phyloP scores from a whole-genome alignment of 2,329 filamentous ascomycete species.

The Thelonectria rubi region DNA sequence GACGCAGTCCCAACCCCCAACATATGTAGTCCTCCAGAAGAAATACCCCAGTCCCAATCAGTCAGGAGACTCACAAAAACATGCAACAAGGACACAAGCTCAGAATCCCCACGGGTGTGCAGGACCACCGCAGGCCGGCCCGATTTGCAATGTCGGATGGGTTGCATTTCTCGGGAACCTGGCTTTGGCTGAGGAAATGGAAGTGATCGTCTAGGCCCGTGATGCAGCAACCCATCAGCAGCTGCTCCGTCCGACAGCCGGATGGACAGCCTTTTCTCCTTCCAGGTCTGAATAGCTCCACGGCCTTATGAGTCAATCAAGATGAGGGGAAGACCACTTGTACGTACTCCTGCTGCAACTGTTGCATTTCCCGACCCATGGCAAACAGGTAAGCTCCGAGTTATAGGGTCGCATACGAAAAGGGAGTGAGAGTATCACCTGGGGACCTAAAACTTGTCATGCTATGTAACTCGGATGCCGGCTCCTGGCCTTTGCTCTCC shows the following conservation, averaged over 20 bases:
- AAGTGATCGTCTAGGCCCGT: neutral
- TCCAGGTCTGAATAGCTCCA: neutral
- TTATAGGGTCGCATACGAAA: neutral
- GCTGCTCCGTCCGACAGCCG: slow-evolving; percentile 7
- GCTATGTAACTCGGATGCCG: neutral
- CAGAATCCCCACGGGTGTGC: neutral
- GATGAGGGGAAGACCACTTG: neutral
- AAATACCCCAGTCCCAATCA: neutral
- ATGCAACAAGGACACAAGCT: neutral
- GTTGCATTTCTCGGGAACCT: slow-evolving; percentile 1
- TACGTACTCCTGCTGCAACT: neutral
- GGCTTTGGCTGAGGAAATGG: neutral
- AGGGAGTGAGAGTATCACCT: neutral
- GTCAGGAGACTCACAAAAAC: neutral
- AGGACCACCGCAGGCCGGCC: neutral
- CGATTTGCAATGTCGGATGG: neutral
- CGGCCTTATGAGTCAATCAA: neutral
- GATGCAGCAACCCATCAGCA: slow-evolving; percentile 12
- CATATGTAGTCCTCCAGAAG: slow-evolving; percentile 7
- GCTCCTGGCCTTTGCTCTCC: neutral
- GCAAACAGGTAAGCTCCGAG: neutral
- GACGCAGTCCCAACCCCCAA: neutral
- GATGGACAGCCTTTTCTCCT: neutral
- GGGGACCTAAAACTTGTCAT: too few species aligned
- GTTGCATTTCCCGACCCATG: neutral